phyloP scores from a whole-genome alignment of 164 flowering plant species.

The Sedum album region DNA sequence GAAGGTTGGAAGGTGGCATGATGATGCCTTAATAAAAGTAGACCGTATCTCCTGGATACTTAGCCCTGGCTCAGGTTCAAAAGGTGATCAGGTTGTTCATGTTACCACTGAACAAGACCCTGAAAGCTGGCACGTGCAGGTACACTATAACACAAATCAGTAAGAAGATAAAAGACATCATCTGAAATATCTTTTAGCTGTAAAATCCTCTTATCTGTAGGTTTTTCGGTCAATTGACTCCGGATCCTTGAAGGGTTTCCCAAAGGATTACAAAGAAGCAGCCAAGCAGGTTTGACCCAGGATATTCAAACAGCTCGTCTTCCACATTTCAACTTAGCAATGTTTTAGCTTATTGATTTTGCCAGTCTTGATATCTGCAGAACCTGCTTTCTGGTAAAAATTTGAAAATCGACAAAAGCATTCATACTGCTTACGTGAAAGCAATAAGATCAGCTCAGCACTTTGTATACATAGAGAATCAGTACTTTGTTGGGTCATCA shows the following conservation, averaged over 20 bases:
- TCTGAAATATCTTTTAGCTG: neutral
- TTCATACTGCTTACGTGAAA: constrained; percentile 68
- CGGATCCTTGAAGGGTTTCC: constrained; percentile 71
- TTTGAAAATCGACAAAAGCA: constrained; percentile 65
- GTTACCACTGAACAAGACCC: constrained; percentile 24
- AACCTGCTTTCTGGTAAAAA: constrained; percentile 63
- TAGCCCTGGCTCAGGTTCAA: constrained; percentile 29
- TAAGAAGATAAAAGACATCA: neutral
- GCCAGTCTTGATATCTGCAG: constrained; percentile 24
- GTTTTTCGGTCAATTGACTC: constrained; percentile 81
- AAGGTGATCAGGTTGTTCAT: constrained; percentile 24
- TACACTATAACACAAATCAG: constrained; percentile 6
- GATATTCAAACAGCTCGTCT: neutral
- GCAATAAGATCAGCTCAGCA: constrained; percentile 84
- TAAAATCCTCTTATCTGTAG: constrained; percentile 19
- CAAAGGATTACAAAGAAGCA: constrained; percentile 47
- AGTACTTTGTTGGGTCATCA: constrained; percentile 85
- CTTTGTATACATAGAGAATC: constrained; percentile 84
- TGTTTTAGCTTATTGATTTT: neutral
- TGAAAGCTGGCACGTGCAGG: constrained; percentile 42
- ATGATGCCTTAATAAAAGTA: constrained; percentile 60
- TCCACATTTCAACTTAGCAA: neutral
- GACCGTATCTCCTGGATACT: constrained; percentile 77
- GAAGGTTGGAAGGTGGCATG: constrained; percentile 53
- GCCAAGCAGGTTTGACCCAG: constrained; percentile 35